Evolutionary conservation across 2,329 filamentous ascomycete species (phyloP).

Genomic region (Talaromyces sp.): DNA sequence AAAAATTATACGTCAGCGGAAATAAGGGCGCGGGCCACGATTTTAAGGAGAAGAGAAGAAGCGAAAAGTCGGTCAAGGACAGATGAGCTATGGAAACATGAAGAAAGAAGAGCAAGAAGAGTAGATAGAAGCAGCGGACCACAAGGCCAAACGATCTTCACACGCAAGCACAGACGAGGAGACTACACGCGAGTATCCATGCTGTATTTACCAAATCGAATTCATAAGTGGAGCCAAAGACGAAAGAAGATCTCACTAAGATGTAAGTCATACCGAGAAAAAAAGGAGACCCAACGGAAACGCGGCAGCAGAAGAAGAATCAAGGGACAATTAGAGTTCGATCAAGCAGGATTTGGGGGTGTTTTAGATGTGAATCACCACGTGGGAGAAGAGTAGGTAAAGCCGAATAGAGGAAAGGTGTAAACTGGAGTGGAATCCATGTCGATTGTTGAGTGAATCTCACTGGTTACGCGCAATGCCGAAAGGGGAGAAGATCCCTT

Average conservation of each 20-base stretch:
- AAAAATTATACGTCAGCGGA: neutral
- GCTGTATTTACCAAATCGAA: neutral
- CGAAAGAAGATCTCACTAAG: neutral
- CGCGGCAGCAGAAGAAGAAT: neutral
- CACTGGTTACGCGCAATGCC: neutral
- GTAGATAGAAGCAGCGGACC: neutral
- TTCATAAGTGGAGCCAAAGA: neutral
- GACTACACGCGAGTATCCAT: neutral
- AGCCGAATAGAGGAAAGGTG: neutral
- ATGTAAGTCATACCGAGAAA: neutral
- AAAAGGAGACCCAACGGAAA: neutral
- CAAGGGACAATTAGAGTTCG: neutral
- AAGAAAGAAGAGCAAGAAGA: neutral
- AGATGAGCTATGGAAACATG: neutral
- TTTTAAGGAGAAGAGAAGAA: neutral
- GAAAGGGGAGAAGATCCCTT: neutral
- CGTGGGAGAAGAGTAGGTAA: constrained; percentile 1
- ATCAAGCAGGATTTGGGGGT: neutral
- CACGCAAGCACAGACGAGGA: neutral
- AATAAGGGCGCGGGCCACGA: neutral
- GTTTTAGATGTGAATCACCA: constrained; percentile 5
- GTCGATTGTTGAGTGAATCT: neutral
- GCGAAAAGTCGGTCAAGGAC: neutral
- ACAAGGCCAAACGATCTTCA: neutral
- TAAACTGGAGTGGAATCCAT: neutral